A percentile compares a stretch with the other conserved stretches of the same genome.
phyloP scores from a whole-genome alignment of 2,329 filamentous ascomycete species.

The Arthrobotrys musiformis region DNA sequence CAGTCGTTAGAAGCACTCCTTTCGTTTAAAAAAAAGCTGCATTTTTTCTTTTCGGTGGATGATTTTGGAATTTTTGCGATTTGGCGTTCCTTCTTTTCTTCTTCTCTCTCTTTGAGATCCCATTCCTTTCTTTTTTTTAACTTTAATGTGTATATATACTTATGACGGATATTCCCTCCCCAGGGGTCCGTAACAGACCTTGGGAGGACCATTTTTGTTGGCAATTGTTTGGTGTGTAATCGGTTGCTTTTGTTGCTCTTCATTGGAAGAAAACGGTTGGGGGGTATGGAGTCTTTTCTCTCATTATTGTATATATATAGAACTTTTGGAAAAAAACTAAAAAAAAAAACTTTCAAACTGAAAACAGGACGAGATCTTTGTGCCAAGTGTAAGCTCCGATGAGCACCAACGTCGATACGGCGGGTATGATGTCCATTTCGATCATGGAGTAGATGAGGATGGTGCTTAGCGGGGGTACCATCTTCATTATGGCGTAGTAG shows the following conservation, averaged over 20 bases:
- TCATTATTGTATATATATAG: background rate
- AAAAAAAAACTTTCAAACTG: background rate
- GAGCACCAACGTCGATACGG: slow-evolving; percentile 68
- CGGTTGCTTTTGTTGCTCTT: background rate
- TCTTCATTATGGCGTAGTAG: slow-evolving; percentile 91
- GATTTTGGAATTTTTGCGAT: slow-evolving; percentile 11
- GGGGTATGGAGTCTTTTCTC: slow-evolving; percentile 11
- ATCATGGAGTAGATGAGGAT: slow-evolving; percentile 94
- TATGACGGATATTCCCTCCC: background rate
- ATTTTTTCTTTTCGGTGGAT: background rate
- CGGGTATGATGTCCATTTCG: slow-evolving; percentile 79
- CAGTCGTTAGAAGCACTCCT: background rate
- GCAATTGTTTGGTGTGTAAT: slow-evolving; percentile 5
- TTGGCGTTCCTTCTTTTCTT: background rate
- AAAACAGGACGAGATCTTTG: slow-evolving; percentile 62
- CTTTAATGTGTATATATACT: slow-evolving; percentile 33
- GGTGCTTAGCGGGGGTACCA: slow-evolving; percentile 85
- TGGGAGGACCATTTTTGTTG: background rate
- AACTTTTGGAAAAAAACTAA: too few relatives aligned
- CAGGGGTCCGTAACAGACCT: background rate
- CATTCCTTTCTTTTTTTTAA: background rate
- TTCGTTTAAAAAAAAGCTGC: background rate
- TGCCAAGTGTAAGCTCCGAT: slow-evolving; percentile 66
- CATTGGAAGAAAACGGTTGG: background rate
- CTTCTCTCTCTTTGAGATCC: slow-evolving; percentile 5